Evolutionary conservation across 306 rosid species (phyloP), one percentile per base, ranked within the genome.

Genomic region (Cicer judaicum): DNA sequence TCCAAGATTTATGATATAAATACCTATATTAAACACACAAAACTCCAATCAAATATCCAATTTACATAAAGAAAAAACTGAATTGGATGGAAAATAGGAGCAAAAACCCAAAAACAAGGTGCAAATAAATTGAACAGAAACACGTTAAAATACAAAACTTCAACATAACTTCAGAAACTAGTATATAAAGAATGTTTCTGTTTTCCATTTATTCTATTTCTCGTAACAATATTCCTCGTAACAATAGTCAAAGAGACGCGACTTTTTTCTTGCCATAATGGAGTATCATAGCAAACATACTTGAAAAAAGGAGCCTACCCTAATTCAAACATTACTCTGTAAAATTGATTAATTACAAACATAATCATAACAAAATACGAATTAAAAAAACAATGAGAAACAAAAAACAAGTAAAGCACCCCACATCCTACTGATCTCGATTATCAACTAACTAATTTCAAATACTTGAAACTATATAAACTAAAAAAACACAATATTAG

Each of bases 1-100:
- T 0, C 98, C 98, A 38, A 93, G 82, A 70, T 93, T 93, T 34
- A 93, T 91, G 3, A 93, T 88, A 73, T 93, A 89, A 63, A 93
- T 91, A 3, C 95, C 98, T 93, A 34, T 14, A 19, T 8, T 6
- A 68, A 18, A 42, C 41, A 84, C 44, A 24, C 1, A 39, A n/a
- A 6, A 29, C 2, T 3, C 67, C 11, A 8, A 61, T 36, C 8
- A 38, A 2, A 29, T 3, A 29, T 29, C 34, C 5, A 2, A 2
- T 2, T 29, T 29, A 0, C 34, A 3, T 29, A 29, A 47, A 6
- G 5, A 29, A 53, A 8, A 10, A 16, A 53, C 8, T 29, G 36
- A 42, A 42, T 42, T 42, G 2, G 7, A 5, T 15, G 0, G 11
- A 15, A 15, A 8, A 53, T 7, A 53, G 29, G 8, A 7, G 10